Conservation (phyloP, 2,329 filamentous ascomycete species). For the Penicillium nordicum region DNA sequence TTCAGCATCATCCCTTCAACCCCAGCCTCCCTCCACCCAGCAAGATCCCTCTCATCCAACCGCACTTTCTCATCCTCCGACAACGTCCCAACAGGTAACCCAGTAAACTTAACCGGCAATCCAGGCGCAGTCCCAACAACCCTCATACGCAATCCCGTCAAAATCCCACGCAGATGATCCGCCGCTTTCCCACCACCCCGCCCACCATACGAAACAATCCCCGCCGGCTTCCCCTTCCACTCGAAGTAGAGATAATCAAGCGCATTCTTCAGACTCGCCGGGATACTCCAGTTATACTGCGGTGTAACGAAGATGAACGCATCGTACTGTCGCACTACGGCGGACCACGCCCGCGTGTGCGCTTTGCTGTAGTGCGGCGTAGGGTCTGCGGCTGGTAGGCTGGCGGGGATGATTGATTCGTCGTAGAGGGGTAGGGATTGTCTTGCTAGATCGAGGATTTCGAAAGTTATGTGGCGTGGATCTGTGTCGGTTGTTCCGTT, state of each 20-base stretch:
- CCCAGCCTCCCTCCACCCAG: constrained; percentile 21
- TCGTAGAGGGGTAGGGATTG: constrained; percentile 39
- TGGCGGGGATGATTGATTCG: constrained; percentile 39
- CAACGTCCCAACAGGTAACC: constrained; percentile 17
- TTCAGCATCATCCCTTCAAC: constrained; percentile 25
- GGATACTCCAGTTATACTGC: constrained; percentile 55
- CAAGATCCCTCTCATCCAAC: constrained; percentile 21
- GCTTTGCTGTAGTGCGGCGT: constrained; percentile 34
- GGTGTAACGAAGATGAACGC: constrained; percentile 45
- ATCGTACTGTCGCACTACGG: constrained; percentile 31
- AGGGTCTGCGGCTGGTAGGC: constrained; percentile 26
- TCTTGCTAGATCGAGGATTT: constrained; percentile 32
- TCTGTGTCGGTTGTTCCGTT: constrained; percentile 12
- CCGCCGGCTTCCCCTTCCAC: constrained; percentile 55
- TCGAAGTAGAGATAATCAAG: constrained; percentile 61
- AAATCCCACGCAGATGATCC: constrained; percentile 34
- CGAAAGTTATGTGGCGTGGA: constrained; percentile 21
- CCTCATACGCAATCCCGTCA: constrained; percentile 37
- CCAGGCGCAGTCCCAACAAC: constrained; percentile 28
- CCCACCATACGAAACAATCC: constrained; percentile 55
- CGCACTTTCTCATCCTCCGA: constrained; percentile 22
- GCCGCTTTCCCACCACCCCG: constrained; percentile 40
- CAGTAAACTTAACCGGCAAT: constrained; percentile 30
- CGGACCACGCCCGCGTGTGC: constrained; percentile 40
- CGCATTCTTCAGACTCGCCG: constrained; percentile 58